Evolutionary conservation across 2,329 filamentous ascomycete species (phyloP).

Genomic region (Claviceps africana): DNA sequence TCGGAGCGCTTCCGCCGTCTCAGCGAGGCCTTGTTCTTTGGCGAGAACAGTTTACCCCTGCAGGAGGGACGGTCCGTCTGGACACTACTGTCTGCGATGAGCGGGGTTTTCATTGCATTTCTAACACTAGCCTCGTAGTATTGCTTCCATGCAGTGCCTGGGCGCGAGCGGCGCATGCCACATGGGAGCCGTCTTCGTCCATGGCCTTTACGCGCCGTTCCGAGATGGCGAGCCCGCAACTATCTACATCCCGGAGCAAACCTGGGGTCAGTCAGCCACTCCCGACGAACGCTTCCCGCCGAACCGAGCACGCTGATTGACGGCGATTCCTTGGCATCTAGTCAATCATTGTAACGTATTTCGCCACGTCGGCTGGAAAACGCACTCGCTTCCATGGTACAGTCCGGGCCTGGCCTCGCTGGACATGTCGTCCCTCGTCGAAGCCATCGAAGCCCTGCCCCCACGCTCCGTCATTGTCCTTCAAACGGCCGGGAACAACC

Average conservation of each 20-base stretch:
- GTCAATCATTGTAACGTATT: background rate
- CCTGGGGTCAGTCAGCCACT: background rate
- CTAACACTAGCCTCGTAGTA: background rate
- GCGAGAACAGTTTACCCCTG: background rate
- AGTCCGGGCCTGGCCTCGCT: background rate
- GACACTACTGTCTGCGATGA: background rate
- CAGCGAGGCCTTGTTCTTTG: background rate
- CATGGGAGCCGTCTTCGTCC: background rate
- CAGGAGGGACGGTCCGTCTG: background rate
- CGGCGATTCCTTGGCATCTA: background rate
- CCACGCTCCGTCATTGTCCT: background rate
- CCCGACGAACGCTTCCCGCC: background rate
- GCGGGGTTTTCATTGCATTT: background rate
- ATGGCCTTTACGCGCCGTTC: background rate
- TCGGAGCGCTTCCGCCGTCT: background rate
- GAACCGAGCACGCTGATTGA: no score
- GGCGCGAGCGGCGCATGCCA: conserved; percentile 1
- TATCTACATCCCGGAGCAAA: background rate
- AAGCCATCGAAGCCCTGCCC: background rate
- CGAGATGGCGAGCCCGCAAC: background rate
- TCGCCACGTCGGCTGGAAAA: background rate
- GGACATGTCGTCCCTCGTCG: background rate
- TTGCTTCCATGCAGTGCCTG: background rate
- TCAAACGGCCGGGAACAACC: background rate
- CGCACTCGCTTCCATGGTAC: background rate